phyloP scores from a whole-genome alignment of 2,329 filamentous ascomycete species.

The Cercospora zeae-maydis region DNA sequence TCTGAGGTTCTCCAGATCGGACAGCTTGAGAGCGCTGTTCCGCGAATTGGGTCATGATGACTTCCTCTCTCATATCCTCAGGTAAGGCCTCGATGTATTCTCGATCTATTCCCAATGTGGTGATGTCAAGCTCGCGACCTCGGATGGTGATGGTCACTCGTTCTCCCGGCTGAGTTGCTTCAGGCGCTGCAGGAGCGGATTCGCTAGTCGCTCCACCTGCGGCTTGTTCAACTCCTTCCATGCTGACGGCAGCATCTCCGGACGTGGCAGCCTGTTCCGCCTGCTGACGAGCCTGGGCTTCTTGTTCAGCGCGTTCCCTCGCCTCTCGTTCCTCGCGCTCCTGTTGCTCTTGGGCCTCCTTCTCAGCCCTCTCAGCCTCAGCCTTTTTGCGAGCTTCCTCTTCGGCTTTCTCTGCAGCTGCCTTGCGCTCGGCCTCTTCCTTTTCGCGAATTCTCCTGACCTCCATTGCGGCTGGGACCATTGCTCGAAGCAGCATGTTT shows the following conservation, averaged over 20 bases:
- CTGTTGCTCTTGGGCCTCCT: slow-evolving; percentile 50
- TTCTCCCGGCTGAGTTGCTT: slow-evolving; percentile 41
- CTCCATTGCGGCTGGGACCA: slow-evolving; percentile 82
- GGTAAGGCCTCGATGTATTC: slow-evolving; percentile 97
- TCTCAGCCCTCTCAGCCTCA: slow-evolving; percentile 58
- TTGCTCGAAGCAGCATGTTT: slow-evolving; percentile 64
- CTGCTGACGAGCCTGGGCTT: slow-evolving; percentile 35
- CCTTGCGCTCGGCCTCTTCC: slow-evolving; percentile 63
- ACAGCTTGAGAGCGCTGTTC: slow-evolving; percentile 75
- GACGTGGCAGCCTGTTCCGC: slow-evolving; percentile 31
- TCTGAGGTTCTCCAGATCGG: slow-evolving; percentile 67
- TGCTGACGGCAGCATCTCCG: slow-evolving; percentile 46
- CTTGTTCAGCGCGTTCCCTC: slow-evolving; percentile 43
- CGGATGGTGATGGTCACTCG: slow-evolving; percentile 80
- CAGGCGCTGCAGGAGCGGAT: slow-evolving; percentile 36
- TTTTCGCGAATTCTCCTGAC: slow-evolving; percentile 69
- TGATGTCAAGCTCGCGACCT: slow-evolving; percentile 87
- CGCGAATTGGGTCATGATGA: slow-evolving; percentile 85
- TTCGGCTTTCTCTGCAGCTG: slow-evolving; percentile 59
- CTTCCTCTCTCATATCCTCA: slow-evolving; percentile 92
- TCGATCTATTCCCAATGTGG: slow-evolving; percentile 86
- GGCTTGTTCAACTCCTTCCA: slow-evolving; percentile 71
- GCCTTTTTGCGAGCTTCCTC: slow-evolving; percentile 61
- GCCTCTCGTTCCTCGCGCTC: slow-evolving; percentile 50
- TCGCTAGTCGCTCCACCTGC: slow-evolving; percentile 41